These are phyloP conservation scores for Aspergillus funiculosus DNA, from an alignment of 495 filamentous ascomycete species.

Conservation along the genomic window DNA sequence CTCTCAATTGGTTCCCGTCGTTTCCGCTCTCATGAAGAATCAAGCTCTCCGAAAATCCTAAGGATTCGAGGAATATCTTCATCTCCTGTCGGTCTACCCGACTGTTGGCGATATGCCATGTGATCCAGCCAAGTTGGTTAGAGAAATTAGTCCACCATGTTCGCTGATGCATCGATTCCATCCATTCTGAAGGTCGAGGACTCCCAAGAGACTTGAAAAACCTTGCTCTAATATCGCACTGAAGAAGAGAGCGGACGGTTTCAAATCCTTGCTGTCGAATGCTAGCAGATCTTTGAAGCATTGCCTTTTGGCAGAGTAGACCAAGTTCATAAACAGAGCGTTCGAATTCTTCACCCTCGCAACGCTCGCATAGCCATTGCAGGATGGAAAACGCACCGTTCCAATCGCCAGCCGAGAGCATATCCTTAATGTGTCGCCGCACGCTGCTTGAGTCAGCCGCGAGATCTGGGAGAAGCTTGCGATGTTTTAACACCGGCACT, in stretches of 20 bases:
- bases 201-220: conserved; percentile 1
- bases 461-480: conserved; percentile 23
- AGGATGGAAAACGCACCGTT: conserved; percentile 18
- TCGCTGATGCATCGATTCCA: background rate
- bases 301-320: conserved; percentile 25
- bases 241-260: conserved; percentile 1
- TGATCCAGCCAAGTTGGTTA: conserved; percentile 28
- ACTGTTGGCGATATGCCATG: conserved; percentile 23
- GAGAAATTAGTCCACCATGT: conserved; percentile 22
- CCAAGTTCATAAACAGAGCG: conserved; percentile 27
- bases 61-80: conserved; percentile 1
- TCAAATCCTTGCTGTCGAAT: conserved; percentile 18
- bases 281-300: conserved; percentile 11
- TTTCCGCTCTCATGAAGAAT: background rate
- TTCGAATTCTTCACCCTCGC: conserved; percentile 24
- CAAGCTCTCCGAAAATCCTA: conserved; percentile 4
- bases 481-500: conserved; percentile 23
- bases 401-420: conserved; percentile 21
- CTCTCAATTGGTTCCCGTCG: background rate
- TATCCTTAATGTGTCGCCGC: conserved; percentile 10
- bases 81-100: conserved; percentile 3
- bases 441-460: conserved; percentile 20
- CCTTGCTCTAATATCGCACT: conserved; percentile 14
- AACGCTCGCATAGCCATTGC: conserved; percentile 29
- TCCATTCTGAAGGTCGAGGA: conserved; percentile 11